Evolutionary conservation across 2,329 filamentous ascomycete genomes (phyloP).

Genomic region (Colletotrichum truncatum): DNA sequence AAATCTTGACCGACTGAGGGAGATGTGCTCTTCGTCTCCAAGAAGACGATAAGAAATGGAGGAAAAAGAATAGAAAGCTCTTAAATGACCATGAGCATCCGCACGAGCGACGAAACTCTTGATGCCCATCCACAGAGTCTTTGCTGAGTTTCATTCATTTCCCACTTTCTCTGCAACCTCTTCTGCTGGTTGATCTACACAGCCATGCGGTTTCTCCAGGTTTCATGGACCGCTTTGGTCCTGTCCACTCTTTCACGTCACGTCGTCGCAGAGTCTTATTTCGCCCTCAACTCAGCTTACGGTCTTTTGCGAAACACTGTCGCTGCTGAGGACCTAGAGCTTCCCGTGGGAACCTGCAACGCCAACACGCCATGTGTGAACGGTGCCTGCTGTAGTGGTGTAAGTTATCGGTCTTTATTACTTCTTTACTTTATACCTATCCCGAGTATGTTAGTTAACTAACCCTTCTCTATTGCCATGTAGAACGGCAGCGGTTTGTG

Average conservation of each 20-base stretch:
- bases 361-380: slow-evolving; percentile 33
- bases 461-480: background rate
- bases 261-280: background rate
- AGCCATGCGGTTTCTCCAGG: background rate
- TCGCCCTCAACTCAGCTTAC: slow-evolving; percentile 1
- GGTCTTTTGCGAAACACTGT: background rate
- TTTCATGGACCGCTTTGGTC: background rate
- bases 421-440: too few relatives aligned
- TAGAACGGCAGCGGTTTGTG: background rate
- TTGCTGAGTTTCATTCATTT: background rate
- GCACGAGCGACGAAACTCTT: background rate
- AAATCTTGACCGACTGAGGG: background rate
- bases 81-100: background rate
- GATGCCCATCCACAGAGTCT: background rate
- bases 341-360: slow-evolving; percentile 27
- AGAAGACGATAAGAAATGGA: background rate
- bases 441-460: too few relatives aligned
- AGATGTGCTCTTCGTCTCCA: background rate
- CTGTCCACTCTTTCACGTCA: background rate
- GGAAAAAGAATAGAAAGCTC: background rate
- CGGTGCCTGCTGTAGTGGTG: slow-evolving; percentile 35
- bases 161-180: background rate
- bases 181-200: background rate
- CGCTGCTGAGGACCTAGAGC: background rate
- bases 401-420: background rate